phyloP scores from a whole-genome alignment of 306 rosid species.

The Urtica urens region DNA sequence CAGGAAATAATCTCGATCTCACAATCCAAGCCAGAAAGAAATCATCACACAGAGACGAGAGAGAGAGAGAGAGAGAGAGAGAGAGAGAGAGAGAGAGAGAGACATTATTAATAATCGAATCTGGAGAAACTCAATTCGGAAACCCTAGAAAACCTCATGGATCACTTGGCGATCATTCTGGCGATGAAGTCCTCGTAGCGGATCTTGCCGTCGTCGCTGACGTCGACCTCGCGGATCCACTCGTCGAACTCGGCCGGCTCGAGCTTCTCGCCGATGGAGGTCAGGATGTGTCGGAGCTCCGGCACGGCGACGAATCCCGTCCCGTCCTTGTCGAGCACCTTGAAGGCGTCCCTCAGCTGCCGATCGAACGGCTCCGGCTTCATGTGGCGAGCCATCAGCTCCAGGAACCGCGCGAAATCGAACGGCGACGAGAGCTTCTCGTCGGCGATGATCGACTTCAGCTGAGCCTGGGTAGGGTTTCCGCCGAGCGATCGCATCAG shows the following conservation, averaged over 20 bases:
- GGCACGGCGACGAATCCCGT: slow-evolving; percentile 71
- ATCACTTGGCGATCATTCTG: slow-evolving; percentile 96
- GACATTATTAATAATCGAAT: slow-evolving; percentile 6
- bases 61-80: background rate
- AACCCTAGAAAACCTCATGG: too few relatives aligned
- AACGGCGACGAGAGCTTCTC: slow-evolving; percentile 74
- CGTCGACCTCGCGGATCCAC: slow-evolving; percentile 97
- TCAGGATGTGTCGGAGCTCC: slow-evolving; percentile 89
- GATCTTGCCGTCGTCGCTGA: slow-evolving; percentile 82
- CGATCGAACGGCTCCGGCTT: slow-evolving; percentile 95
- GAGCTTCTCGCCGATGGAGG: slow-evolving; percentile 93
- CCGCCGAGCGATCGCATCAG: slow-evolving; percentile 96
- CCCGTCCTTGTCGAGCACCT: slow-evolving; percentile 82
- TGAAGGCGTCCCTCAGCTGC: slow-evolving; percentile 89
- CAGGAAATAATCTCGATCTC: slow-evolving; percentile 19
- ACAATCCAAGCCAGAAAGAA: slow-evolving; percentile 17
- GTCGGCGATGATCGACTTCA: slow-evolving; percentile 66
- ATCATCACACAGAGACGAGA: slow-evolving; percentile 12
- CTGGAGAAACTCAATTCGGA: background rate
- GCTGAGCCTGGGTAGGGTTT: slow-evolving; percentile 96
- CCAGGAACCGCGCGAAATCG: slow-evolving; percentile 74
- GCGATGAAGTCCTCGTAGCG: slow-evolving; percentile 94
- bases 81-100: slow-evolving; percentile 12
- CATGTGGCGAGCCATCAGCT: slow-evolving; percentile 88
- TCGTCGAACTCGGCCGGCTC: slow-evolving; percentile 93